Conservation (phyloP, 345 rosid genomes). For the Draba incana region DNA sequence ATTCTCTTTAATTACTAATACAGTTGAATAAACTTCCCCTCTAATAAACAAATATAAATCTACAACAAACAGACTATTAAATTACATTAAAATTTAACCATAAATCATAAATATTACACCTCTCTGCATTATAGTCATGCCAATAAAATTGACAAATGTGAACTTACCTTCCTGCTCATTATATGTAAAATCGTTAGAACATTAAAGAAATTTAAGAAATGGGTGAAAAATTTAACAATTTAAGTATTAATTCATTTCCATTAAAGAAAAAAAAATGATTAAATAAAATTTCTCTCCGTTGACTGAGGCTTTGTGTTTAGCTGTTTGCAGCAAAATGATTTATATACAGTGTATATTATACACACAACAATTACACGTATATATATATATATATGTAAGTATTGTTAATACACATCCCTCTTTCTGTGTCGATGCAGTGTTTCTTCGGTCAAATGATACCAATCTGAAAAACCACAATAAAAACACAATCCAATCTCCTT, state of each 20-base stretch:
- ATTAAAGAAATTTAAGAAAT: background rate
- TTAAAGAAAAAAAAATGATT: background rate
- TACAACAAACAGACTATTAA: no score
- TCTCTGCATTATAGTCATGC: no score
- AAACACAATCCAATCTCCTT: conserved; percentile 7
- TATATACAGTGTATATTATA: no score
- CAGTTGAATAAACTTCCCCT: no score
- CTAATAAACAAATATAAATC: no score
- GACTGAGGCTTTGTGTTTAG: conserved; percentile 23
- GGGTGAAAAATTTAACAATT: background rate
- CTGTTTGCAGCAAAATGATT: conserved; percentile 4
- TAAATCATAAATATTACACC: no score
- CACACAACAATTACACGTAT: background rate
- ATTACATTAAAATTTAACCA: no score
- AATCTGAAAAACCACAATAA: conserved; percentile 40
- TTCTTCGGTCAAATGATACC: conserved; percentile 44
- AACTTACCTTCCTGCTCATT: no score
- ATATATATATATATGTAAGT: background rate
- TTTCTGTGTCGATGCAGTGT: conserved; percentile 39
- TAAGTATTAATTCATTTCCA: background rate
- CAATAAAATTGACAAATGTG: no score
- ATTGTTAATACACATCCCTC: conserved; percentile 7
- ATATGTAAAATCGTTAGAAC: no score
- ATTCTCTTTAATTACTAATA: no score
- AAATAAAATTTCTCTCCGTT: conserved; percentile 24